Evolutionary conservation across 2,329 filamentous ascomycete genomes (phyloP), one percentile per base, ranked within the genome.

Genomic region (Monosporascus sp.): DNA sequence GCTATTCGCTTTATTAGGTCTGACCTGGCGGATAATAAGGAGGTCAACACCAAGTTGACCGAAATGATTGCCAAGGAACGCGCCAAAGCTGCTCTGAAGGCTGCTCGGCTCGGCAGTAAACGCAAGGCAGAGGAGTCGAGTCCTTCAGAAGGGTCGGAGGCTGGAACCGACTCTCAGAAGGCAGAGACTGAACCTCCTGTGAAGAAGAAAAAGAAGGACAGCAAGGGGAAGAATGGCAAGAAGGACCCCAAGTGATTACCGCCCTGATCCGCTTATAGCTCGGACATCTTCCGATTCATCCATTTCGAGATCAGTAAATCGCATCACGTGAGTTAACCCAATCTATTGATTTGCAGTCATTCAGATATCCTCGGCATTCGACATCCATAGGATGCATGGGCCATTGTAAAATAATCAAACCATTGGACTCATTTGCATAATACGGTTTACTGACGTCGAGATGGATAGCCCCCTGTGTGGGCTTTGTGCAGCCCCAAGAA

Each of bases 1-100:
- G 89, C 90, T 15, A 84, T 82, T 50, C 81, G 93, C 49, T 89
- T 99, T 55, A 85, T 99, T 63, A 90, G 87, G 66, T 83, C 89
- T 55, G 90, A 89, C 51, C 73, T 97, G 64, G 71, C 72, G 17
- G 78, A 81, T 55, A 77, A 82, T 63, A 77, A 80, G 54, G 64
- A 70, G 2, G 66, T 84, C 49, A 80, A 77, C 59, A 71, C 68
- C 26, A 80, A 77, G 64, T 68, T 84, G 37, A 74, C 74, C 4
- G 78, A 82, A 58, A 78, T 80, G 67, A 78, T 84, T 57, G 78
- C 79, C 2, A 80, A 78, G 59, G 80, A 82, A 68, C 72, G 75
- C 8, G 78, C 78, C 41, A 80, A 78, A 65, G 77, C 78, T 8
- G 68, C 78, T 3, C 67, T 79, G 49, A 79, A 74, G 60, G 70